Evolutionary conservation across 805 yeast species (phyloP).

Genomic region (Blastobotrys peoriensis): DNA sequence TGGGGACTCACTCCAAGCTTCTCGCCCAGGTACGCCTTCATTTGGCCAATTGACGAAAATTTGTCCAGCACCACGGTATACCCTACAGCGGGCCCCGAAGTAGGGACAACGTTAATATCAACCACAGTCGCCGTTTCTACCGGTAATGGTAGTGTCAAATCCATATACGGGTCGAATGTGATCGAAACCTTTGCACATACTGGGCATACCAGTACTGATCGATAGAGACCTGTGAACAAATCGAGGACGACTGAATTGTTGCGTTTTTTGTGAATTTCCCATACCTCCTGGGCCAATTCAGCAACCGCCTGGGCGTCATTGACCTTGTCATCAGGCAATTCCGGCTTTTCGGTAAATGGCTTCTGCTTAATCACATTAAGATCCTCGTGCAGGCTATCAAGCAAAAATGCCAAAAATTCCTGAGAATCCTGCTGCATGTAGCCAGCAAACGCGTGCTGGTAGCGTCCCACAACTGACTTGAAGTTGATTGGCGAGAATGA

Average conservation of each 20-base stretch:
- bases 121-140: slow-evolving; percentile 66
- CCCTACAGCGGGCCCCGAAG: slow-evolving; percentile 31
- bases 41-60: slow-evolving; percentile 55
- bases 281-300: slow-evolving; percentile 65
- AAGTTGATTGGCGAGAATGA: slow-evolving; percentile 65
- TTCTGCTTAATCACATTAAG: slow-evolving; percentile 74
- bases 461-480: slow-evolving; percentile 71
- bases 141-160: slow-evolving; percentile 84
- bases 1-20: slow-evolving; percentile 34
- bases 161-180: slow-evolving; percentile 92
- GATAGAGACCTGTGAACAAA: slow-evolving; percentile 83
- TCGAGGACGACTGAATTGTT: slow-evolving; percentile 84
- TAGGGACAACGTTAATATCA: slow-evolving; percentile 57
- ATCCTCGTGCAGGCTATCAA: slow-evolving; percentile 91
- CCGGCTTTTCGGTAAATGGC: slow-evolving; percentile 88
- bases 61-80: slow-evolving; percentile 58
- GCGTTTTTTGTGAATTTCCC: slow-evolving; percentile 72
- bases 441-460: slow-evolving; percentile 71
- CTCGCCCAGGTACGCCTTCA: slow-evolving; percentile 54
- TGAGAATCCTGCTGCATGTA: slow-evolving; percentile 91
- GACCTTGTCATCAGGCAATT: slow-evolving; percentile 54
- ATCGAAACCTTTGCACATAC: slow-evolving; percentile 70
- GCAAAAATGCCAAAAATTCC: slow-evolving; percentile 78
- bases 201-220: slow-evolving; percentile 87
- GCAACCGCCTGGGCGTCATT: slow-evolving; percentile 42